Conservation (phyloP, 768 basidiomycete genomes). For the Leccinum subgranulosum region DNA sequence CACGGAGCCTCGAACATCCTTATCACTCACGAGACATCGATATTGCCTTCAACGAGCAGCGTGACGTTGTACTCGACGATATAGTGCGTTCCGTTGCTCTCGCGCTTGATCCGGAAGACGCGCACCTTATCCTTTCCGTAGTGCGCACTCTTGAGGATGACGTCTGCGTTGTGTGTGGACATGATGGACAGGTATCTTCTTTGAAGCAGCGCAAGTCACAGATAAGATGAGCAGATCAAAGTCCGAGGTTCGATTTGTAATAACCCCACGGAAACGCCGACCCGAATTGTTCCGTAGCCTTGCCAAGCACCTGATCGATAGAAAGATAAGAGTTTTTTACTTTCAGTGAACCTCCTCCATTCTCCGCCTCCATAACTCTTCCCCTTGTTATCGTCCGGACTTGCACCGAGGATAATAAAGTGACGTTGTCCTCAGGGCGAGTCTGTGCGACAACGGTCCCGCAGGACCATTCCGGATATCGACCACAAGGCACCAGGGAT, state of each 20-base stretch:
- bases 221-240: background rate
- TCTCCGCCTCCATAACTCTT: background rate
- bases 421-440: background rate
- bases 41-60: slow-evolving; percentile 78
- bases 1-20: background rate
- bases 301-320: too few relatives aligned
- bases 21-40: slow-evolving; percentile 61
- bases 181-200: slow-evolving; percentile 23
- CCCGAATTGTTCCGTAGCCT: background rate
- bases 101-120: slow-evolving; percentile 80
- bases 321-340: too few relatives aligned
- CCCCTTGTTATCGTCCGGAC: background rate
- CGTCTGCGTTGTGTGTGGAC: slow-evolving; percentile 13
- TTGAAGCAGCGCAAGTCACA: background rate
- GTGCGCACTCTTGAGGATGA: slow-evolving; percentile 46
- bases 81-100: slow-evolving; percentile 55
- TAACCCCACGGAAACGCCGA: background rate
- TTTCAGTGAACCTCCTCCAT: background rate
- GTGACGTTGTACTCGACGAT: slow-evolving; percentile 85
- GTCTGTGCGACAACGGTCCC: background rate
- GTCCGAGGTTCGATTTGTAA: background rate
- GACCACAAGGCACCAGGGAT: background rate
- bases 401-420: background rate
- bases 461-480: background rate
- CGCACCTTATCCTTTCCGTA: slow-evolving; percentile 91